Evolutionary conservation across 192 early-diverging fungal species (phyloP).

Genomic region (Backusella macrospora): DNA sequence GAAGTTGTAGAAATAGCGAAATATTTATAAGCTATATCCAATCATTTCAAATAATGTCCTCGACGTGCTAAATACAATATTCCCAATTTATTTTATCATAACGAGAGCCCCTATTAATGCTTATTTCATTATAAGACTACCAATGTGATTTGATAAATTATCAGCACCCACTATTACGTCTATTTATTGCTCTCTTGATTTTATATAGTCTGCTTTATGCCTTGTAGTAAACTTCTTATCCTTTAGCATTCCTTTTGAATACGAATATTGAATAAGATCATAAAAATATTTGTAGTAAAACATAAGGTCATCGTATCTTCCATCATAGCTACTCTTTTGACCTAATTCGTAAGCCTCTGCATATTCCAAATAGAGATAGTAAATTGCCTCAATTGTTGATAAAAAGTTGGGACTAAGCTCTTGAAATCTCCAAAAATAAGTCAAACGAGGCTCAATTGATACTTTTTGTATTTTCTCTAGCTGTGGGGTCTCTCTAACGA

Average conservation of each 20-base stretch:
- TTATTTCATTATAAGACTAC: no score
- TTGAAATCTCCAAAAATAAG: constrained; percentile 94
- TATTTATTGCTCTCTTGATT: not conserved
- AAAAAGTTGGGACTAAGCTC: constrained; percentile 69
- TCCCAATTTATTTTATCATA: no score
- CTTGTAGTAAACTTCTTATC: constrained; percentile 13
- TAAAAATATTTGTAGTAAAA: constrained; percentile 94
- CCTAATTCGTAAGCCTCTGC: constrained; percentile 50
- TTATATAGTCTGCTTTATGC: constrained; percentile 51
- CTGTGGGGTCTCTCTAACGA: constrained; percentile 51
- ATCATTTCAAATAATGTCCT: no score
- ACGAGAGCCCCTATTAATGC: no score
- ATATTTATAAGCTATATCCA: no score
- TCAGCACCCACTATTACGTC: no score
- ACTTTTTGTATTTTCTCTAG: constrained; percentile 58
- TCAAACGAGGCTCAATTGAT: constrained; percentile 71
- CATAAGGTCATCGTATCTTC: constrained; percentile 86
- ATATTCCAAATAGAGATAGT: constrained; percentile 90
- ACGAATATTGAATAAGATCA: constrained; percentile 80
- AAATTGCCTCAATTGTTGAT: constrained; percentile 96
- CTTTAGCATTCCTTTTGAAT: constrained; percentile 47
- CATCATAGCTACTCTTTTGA: constrained; percentile 53
- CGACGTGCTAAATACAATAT: no score
- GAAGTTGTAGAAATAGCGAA: no score
- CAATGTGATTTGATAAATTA: no score